Evolutionary conservation across 441 rosid genomes (phyloP), one percentile per base, ranked within the genome.

Genomic region (Gossypium aridum): DNA sequence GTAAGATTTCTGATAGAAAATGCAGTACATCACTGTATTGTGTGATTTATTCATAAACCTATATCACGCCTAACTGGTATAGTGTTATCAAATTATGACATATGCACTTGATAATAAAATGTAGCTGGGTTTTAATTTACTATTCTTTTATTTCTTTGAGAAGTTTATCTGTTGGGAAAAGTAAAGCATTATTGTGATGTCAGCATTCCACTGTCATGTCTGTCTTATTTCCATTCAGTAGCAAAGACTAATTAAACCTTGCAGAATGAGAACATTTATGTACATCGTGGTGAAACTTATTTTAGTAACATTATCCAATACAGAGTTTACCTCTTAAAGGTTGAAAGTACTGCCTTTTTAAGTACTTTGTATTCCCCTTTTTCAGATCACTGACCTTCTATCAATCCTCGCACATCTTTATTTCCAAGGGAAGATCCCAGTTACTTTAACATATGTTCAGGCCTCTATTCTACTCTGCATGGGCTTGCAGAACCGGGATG

Each of bases 361-460:
- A 23, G 28, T 51, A 2, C 23, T 69, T 43, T 63, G 55, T 45
- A 16, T 47, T 63, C 17, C 66, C 66, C 12, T 4, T 83, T 39
- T 53, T 45, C 88, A 97, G 99, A 87, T 91, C 71, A 70, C 84
- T 66, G 92, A 89, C 81, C 75, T 88, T 62, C 84, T 89, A 82
- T 90, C 92, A 17, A 78, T 77, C 75, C 90, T 97, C 71, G 93
- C 98, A 25, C 88, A 82, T 69, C 77, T 81, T 13, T 97, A 92
- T 85, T 97, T 94, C 69, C 87, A 79, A 80, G 96, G 85, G 92
- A 91, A 85, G 91, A 85, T 97, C 80, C 97, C 97, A 0, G 84
- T 94, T 78, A 78, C 98, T 6, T 72, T 94, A 37, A 86, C 98
- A 6, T 82, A 90, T 76, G 89, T 87, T 79, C 96, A 94, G 82